Evolutionary conservation across 192 early-diverging fungal genomes (phyloP).

Genomic region (Podila clonocystis): DNA sequence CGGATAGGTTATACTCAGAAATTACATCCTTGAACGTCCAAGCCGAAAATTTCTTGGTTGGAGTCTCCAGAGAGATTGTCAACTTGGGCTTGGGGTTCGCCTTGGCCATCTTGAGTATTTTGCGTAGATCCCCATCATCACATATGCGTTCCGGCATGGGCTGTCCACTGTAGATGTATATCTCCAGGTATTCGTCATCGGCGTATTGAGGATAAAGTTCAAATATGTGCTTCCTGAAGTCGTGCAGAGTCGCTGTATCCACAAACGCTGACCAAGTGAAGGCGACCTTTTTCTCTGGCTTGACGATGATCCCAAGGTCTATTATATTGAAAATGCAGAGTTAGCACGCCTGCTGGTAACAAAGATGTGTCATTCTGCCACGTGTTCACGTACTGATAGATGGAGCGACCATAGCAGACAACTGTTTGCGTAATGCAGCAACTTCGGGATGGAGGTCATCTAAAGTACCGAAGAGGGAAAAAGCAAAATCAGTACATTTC

Average conservation of each 20-base stretch:
- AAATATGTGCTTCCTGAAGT: not conserved
- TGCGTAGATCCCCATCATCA: slow-evolving; percentile 2
- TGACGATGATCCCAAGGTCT: slow-evolving; percentile 4
- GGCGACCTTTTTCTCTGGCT: slow-evolving; percentile 11
- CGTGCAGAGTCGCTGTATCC: slow-evolving; percentile 7
- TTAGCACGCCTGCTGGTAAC: not conserved
- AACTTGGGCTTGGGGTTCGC: not conserved
- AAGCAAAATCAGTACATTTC: not conserved
- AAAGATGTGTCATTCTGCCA: not conserved
- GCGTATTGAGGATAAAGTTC: slow-evolving; percentile 13
- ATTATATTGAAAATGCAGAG: not conserved
- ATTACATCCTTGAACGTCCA: slow-evolving; percentile 22
- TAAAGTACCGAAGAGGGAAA: not conserved
- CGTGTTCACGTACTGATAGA: slow-evolving; percentile 2
- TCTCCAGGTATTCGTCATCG: slow-evolving; percentile 12
- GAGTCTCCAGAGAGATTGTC: slow-evolving; percentile 11
- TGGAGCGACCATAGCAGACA: not conserved
- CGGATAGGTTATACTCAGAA: not conserved
- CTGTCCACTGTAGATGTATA: slow-evolving; percentile 12
- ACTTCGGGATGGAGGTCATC: not conserved
- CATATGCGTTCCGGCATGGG: not conserved
- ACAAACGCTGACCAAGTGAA: not conserved
- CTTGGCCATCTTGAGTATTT: slow-evolving; percentile 6
- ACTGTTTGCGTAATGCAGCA: slow-evolving; percentile 14
- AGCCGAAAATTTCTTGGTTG: slow-evolving; percentile 3